These are phyloP conservation scores for Aspergillus novofumigatus DNA, from an alignment of 2,329 filamentous ascomycete species.

Conservation along the genomic window DNA sequence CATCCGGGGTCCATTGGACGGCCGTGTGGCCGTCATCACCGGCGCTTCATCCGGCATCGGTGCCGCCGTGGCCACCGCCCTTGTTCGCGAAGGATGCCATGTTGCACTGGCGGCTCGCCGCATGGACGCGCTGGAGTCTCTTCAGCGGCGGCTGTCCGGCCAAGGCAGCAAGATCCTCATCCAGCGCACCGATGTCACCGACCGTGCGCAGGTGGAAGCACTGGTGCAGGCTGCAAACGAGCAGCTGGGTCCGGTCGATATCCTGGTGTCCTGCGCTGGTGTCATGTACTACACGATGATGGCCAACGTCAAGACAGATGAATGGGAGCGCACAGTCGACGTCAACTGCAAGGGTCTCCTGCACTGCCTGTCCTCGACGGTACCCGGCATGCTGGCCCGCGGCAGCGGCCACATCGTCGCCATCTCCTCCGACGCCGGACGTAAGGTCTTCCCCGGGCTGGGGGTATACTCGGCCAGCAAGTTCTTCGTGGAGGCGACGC, in stretches of 20 bases:
- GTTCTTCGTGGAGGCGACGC: conserved; percentile 78
- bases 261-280: conserved; percentile 74
- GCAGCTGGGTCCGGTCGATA: conserved; percentile 68
- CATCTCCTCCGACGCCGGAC: conserved; percentile 76
- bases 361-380: conserved; percentile 64
- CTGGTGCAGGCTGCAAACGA: conserved; percentile 58
- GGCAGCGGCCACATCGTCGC: conserved; percentile 70
- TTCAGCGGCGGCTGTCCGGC: conserved; percentile 58
- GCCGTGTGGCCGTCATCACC: conserved; percentile 70
- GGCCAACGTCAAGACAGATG: conserved; percentile 67
- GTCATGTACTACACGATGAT: conserved; percentile 92
- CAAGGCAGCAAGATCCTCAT: conserved; percentile 63
- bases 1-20: conserved; percentile 57
- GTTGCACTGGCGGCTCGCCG: conserved; percentile 70
- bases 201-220: conserved; percentile 60
- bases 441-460: conserved; percentile 75
- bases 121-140: conserved; percentile 60
- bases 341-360: conserved; percentile 83
- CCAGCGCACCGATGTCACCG: conserved; percentile 69
- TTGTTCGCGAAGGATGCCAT: conserved; percentile 67
- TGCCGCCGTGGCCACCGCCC: conserved; percentile 65
- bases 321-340: conserved; percentile 79
- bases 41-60: conserved; percentile 78
- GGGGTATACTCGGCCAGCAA: conserved; percentile 81
- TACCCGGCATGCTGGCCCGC: conserved; percentile 68